Conservation (phyloP, 1,284 basidiomycete genomes). For the Leccinum cinnamomeum region DNA sequence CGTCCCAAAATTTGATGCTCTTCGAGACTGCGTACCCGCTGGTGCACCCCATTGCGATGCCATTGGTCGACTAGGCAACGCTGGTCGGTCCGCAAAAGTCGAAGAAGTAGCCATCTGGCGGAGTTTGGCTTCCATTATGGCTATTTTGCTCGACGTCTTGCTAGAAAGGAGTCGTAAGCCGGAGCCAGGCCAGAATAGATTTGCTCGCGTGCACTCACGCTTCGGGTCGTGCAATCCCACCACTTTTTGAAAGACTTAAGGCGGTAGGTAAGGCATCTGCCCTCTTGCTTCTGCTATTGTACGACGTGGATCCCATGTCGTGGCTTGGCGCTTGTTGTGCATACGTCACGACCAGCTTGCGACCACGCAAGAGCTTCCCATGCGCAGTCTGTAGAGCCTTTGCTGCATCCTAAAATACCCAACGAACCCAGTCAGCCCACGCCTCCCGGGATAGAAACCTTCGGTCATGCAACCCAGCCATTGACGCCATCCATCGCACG, state of each 20-base stretch:
- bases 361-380: slow-evolving; percentile 81
- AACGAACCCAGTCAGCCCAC: slow-evolving; percentile 24
- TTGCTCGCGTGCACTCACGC: slow-evolving; percentile 51
- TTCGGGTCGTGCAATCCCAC: slow-evolving; percentile 51
- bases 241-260: slow-evolving; percentile 82
- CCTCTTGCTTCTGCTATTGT: slow-evolving; percentile 31
- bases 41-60: background rate
- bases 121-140: slow-evolving; percentile 93
- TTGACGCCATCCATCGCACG: slow-evolving; percentile 24
- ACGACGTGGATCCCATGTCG: slow-evolving; percentile 33
- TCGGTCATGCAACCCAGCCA: slow-evolving; percentile 23
- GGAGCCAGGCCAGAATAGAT: slow-evolving; percentile 4
- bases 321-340: slow-evolving; percentile 78
- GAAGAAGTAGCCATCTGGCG: slow-evolving; percentile 63
- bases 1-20: background rate
- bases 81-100: slow-evolving; percentile 22
- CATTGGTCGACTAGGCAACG: slow-evolving; percentile 28
- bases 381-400: slow-evolving; percentile 77
- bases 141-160: slow-evolving; percentile 88
- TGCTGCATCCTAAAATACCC: slow-evolving; percentile 69
- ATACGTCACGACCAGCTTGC: slow-evolving; percentile 85
- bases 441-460: slow-evolving; percentile 12
- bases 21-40: slow-evolving; percentile 1
- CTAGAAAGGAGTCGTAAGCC: slow-evolving; percentile 13
- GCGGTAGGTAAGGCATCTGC: slow-evolving; percentile 68